A percentile compares a stretch with the other conserved stretches of the same genome.
Evolutionary conservation across 768 basidiomycete species (phyloP).

Genomic region (Pholiota conissans): DNA sequence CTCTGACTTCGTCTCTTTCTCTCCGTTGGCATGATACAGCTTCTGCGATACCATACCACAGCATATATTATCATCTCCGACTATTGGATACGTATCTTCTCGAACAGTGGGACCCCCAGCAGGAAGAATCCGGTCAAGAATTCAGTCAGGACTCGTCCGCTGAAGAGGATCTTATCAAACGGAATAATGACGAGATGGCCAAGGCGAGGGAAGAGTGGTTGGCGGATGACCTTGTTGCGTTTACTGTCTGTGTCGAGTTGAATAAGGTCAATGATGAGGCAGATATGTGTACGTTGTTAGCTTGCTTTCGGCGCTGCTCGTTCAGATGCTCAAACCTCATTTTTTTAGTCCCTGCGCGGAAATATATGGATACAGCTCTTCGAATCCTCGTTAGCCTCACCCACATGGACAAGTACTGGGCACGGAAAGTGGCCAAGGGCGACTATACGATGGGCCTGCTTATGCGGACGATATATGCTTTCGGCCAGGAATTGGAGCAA

Average conservation of each 20-base stretch:
- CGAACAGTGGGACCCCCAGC: conserved; percentile 46
- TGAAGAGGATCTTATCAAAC: conserved; percentile 10
- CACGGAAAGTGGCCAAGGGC: conserved; percentile 46
- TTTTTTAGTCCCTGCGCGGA: conserved; percentile 31
- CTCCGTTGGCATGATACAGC: conserved; percentile 30
- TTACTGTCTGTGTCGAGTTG: conserved; percentile 52
- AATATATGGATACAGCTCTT: conserved; percentile 56
- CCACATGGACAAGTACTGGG: conserved; percentile 62
- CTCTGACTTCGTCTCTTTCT: conserved; percentile 30
- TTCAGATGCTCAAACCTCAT: not conserved
- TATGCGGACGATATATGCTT: conserved; percentile 44
- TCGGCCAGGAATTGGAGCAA: conserved; percentile 22
- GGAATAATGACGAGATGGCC: conserved; percentile 26
- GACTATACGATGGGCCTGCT: conserved; percentile 46
- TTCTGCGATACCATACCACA: conserved; percentile 29
- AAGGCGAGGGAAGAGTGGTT: conserved; percentile 45
- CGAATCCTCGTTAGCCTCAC: conserved; percentile 74
- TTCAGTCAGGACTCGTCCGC: conserved; percentile 1
- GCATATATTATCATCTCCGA: conserved; percentile 54
- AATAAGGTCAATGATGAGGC: conserved; percentile 14
- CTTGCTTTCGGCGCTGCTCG: not conserved
- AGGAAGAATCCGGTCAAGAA: not conserved
- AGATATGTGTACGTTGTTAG: conserved; percentile 18
- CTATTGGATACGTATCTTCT: conserved; percentile 66
- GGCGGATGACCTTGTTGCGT: conserved; percentile 44